These are phyloP conservation scores for Boletus rubescentipes DNA, from an alignment of 768 basidiomycete species.

Conservation along the genomic window DNA sequence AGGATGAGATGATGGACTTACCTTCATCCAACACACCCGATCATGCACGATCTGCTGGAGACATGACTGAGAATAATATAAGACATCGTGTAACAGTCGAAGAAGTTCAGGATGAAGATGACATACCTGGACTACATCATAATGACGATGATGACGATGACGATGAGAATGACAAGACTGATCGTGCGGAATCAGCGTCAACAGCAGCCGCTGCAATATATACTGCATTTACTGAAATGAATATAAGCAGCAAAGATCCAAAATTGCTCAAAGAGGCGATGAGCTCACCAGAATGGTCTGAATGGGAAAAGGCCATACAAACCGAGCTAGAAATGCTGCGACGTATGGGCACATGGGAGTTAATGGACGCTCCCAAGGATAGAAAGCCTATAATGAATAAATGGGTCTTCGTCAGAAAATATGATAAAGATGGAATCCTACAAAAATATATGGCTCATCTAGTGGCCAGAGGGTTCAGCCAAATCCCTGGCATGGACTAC, in stretches of 20 bases:
- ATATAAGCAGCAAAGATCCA: not conserved
- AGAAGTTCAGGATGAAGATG: not conserved
- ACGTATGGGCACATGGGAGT: slow-evolving; percentile 20
- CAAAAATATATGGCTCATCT: not conserved
- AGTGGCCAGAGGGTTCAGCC: not conserved
- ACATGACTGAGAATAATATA: not conserved
- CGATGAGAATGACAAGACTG: not conserved
- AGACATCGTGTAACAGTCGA: not conserved
- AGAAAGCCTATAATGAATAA: slow-evolving; percentile 27
- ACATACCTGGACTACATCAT: not conserved
- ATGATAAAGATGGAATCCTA: not conserved
- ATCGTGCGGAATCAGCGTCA: not conserved
- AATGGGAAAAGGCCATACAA: slow-evolving; percentile 1
- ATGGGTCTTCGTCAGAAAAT: slow-evolving; percentile 27
- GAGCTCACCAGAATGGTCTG: not conserved
- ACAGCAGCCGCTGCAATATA: not conserved
- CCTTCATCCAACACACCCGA: too few species aligned
- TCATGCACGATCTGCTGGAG: too few species aligned
- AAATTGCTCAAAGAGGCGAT: not conserved
- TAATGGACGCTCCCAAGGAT: slow-evolving; percentile 23
- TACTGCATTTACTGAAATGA: not conserved
- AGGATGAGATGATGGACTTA: too few species aligned
- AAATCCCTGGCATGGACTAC: not conserved
- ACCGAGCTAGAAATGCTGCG: not conserved
- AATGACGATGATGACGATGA: not conserved